Base-by-base conservation (phyloP, 495 filamentous ascomycete species). In the Neurospora pannonica region DNA sequence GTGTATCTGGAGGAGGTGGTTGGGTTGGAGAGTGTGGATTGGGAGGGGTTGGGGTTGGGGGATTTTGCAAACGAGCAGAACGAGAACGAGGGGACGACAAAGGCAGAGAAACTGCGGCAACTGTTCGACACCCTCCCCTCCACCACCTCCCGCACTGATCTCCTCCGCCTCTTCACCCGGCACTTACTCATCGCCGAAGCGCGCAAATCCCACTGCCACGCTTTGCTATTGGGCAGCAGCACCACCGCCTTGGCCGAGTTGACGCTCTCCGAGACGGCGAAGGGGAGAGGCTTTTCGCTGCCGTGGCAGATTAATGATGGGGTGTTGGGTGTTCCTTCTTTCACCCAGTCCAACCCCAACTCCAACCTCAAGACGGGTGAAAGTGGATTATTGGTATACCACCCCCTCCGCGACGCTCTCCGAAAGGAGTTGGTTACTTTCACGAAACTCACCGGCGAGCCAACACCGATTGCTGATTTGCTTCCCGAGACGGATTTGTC, bases 211-310 rank as follows among this genome's bases (percentile, higher is more conserved):
- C 80, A 76, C n/a, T 95, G 91, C 79, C 87, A 90, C 72, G 87
- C 88, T 24, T 86, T 98, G 36, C 79, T 98, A 0, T 92, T 95
- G 83, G 95, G 93, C 19, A 90, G 96, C 83, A 93, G 89, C 67
- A 97, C 97, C 11, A 98, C 93, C 9, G 87, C 91, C 13, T 88
- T 99, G 31, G 95, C 96, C 5, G 92, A 95, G 76, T 92, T 92
- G 76, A 93, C 93, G 5, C 89, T 99, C 4, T 85, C 93, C 1
- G 92, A 94, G 80, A 93, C 94, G 4, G 94, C 97, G 7, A 97
- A 98, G 82, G 96, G 96, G 0, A 87, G 96, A 5, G 96, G 95
- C 0, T 92, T 91, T 74, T 88, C 91, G 15, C 78, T 98, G 46
- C 94, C 94, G 0, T 94, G 92, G 91, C 89, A 91, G 77, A 87